Conservation (phyloP, 192 early-diverging fungal genomes). For the Coemansia sp. region DNA sequence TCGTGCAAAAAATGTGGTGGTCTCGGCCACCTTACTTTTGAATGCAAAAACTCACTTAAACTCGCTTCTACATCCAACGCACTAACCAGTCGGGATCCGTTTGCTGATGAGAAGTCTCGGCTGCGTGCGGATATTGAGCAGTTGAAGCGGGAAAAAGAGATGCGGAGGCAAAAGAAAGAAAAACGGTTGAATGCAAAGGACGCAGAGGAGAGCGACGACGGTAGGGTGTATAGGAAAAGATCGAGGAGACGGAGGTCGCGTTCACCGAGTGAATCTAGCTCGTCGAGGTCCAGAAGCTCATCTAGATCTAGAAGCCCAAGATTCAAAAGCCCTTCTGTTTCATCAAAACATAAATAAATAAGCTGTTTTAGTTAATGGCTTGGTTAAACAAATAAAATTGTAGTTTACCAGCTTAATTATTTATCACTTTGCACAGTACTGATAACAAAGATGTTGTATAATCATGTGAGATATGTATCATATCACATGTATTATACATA, state of each 20-base stretch:
- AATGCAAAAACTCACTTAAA: slow-evolving; percentile 52
- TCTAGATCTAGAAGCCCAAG: neutral
- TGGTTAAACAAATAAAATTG: no score
- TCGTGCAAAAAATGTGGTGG: slow-evolving; percentile 55
- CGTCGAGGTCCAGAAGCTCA: neutral
- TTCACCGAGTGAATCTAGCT: slow-evolving; percentile 3
- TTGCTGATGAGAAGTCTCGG: slow-evolving; percentile 42
- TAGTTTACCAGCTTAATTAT: no score
- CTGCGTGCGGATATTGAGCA: slow-evolving; percentile 39
- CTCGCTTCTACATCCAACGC: slow-evolving; percentile 16
- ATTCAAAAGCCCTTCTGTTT: neutral
- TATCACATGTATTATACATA: no score
- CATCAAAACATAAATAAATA: no score
- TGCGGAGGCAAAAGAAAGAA: neutral
- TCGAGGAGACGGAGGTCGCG: slow-evolving; percentile 1
- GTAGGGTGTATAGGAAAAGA: neutral
- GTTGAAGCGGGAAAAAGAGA: slow-evolving; percentile 9
- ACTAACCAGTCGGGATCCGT: slow-evolving; percentile 14
- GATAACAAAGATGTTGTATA: no score
- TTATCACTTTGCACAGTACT: no score
- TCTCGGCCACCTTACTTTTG: slow-evolving; percentile 52
- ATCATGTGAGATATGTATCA: no score
- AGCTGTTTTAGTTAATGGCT: no score
- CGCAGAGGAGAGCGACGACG: neutral
- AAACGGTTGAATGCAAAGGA: neutral